phyloP scores from a whole-genome alignment of 2,329 filamentous ascomycete genomes.

The Clarireedia sp. region DNA sequence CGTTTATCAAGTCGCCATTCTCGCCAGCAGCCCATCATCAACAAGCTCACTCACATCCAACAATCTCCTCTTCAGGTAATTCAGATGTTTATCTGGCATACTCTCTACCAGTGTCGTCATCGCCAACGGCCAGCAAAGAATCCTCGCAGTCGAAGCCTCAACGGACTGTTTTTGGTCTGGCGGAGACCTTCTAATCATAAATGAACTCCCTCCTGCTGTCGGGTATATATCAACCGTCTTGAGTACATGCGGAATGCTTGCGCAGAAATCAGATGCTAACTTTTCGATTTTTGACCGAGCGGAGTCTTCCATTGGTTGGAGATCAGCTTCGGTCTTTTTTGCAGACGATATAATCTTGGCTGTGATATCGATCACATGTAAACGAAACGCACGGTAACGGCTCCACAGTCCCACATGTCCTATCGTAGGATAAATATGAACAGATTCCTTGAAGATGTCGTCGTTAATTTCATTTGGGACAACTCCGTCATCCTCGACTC shows the following conservation, averaged over 20 bases:
- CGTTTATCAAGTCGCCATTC: conserved; percentile 20
- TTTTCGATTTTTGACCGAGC: background rate
- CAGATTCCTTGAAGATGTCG: background rate
- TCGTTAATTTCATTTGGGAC: background rate
- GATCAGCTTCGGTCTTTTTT: background rate
- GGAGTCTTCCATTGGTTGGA: background rate
- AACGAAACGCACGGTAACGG: conserved; percentile 10
- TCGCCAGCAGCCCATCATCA: conserved; percentile 11
- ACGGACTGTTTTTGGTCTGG: background rate
- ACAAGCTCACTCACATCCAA: conserved; percentile 12
- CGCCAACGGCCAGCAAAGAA: conserved; percentile 12
- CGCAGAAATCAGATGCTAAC: conserved; percentile 10
- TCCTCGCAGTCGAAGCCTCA: conserved; percentile 4
- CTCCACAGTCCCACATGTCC: conserved; percentile 14
- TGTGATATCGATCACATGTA: conserved; percentile 10
- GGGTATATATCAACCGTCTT: background rate
- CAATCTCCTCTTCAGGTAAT: conserved; percentile 8
- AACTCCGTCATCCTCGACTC: background rate
- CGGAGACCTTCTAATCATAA: background rate
- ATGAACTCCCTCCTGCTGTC: background rate
- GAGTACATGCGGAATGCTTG: conserved; percentile 11
- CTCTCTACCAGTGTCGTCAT: conserved; percentile 7
- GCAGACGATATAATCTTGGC: background rate
- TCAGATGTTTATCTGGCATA: background rate
- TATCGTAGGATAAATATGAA: conserved; percentile 9